These are phyloP conservation scores for Diaporthe sp. DNA, from an alignment of 2,329 filamentous ascomycete species.

Conservation along the genomic window DNA sequence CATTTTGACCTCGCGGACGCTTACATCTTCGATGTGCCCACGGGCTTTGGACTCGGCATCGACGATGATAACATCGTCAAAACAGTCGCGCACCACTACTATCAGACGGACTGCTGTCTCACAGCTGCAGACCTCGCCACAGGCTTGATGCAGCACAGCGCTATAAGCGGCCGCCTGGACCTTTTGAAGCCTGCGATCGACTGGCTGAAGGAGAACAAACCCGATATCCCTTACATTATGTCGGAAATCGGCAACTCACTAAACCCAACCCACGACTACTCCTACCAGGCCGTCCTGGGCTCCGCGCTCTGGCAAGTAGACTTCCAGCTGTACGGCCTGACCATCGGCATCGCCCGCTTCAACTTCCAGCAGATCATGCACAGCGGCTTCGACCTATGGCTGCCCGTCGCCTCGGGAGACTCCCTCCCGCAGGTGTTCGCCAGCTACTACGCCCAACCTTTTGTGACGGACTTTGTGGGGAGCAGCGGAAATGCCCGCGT, in stretches of 20 bases:
- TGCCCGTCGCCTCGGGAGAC: constrained; percentile 47
- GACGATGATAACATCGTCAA: constrained; percentile 48
- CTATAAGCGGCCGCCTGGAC: constrained; percentile 41
- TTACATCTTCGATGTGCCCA: constrained; percentile 47
- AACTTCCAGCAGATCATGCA: constrained; percentile 55
- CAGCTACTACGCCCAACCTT: constrained; percentile 53
- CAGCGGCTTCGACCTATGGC: constrained; percentile 45
- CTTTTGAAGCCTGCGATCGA: constrained; percentile 47
- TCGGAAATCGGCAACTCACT: constrained; percentile 54
- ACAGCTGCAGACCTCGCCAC: constrained; percentile 45
- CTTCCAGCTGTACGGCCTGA: constrained; percentile 52
- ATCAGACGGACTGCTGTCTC: constrained; percentile 48
- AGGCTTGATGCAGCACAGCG: constrained; percentile 38
- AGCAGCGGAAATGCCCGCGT: constrained; percentile 47
- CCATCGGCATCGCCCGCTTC: constrained; percentile 50
- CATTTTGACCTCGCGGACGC: constrained; percentile 44
- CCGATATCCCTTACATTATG: constrained; percentile 49
- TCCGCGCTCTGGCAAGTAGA: constrained; percentile 53
- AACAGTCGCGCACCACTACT: constrained; percentile 54
- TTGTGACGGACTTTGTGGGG: constrained; percentile 53
- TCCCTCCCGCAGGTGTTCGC: constrained; percentile 49
- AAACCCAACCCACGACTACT: constrained; percentile 46
- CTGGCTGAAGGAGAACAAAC: constrained; percentile 49
- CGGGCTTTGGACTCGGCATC: constrained; percentile 50
- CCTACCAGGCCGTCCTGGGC: constrained; percentile 51